A percentile compares a stretch with the other conserved stretches of the same genome.
Conservation (phyloP, 225 moss, liverwort and hornwort species). For the Marchantia paleacea region DNA sequence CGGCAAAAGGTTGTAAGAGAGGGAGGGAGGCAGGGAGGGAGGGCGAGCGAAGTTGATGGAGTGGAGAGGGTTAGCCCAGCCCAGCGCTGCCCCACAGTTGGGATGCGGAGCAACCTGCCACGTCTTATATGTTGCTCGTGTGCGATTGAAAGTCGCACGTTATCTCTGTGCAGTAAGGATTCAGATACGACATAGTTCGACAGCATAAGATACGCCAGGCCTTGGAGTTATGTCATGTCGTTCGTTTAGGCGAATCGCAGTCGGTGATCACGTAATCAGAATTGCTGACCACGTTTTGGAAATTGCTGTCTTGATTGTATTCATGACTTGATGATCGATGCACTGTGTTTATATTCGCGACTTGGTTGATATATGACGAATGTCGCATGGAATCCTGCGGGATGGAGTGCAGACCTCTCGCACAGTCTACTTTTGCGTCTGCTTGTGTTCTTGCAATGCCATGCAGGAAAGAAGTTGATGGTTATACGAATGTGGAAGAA, state of each 20-base stretch:
- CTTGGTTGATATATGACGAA: background rate
- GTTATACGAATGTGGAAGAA: no score
- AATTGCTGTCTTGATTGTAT: background rate
- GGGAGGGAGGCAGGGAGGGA: no score
- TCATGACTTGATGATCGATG: background rate
- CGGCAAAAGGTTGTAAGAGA: background rate
- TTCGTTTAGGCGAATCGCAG: no score
- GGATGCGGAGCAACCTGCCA: background rate
- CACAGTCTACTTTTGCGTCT: background rate
- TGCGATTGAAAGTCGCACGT: background rate
- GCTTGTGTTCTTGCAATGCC: background rate
- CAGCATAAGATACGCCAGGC: background rate
- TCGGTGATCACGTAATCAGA: no score
- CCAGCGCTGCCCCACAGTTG: background rate
- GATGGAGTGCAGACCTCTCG: background rate
- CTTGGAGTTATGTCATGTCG: background rate
- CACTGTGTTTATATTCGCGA: background rate
- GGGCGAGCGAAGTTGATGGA: background rate
- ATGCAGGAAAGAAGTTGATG: no score
- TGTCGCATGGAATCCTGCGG: background rate
- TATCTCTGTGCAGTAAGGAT: background rate
- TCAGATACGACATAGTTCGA: background rate
- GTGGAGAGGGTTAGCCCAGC: background rate
- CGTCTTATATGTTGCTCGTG: background rate
- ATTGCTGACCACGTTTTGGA: background rate